Percentiles rank a stretch among this genome's conserved stretches.
Evolutionary conservation across 208 protist genomes (phyloP).

Genomic region (Crithidia mellificae): DNA sequence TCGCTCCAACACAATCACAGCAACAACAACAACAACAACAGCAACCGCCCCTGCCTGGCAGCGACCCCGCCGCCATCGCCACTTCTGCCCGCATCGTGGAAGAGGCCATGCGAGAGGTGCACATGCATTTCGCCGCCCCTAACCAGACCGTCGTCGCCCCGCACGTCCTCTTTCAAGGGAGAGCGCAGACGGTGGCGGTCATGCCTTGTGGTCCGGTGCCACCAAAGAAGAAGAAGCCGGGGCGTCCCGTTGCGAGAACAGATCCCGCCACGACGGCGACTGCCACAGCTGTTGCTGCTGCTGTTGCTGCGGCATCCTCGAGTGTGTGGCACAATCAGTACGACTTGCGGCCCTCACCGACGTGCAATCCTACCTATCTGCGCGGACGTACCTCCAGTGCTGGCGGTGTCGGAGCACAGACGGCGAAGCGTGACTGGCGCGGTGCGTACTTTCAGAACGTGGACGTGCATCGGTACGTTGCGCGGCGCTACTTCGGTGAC

Average conservation of each 20-base stretch:
- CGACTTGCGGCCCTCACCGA: conserved; percentile 61
- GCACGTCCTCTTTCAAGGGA: conserved; percentile 38
- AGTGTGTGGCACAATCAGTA: conserved; percentile 49
- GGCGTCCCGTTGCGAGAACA: neutral
- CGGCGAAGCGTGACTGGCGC: conserved; percentile 42
- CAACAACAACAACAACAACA: neutral
- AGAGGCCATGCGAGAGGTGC: conserved; percentile 13
- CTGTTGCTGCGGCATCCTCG: neutral
- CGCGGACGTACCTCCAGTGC: neutral
- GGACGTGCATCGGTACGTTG: conserved; percentile 83
- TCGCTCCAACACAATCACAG: neutral
- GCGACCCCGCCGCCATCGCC: neutral
- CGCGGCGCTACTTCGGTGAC: conserved; percentile 63
- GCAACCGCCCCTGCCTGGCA: neutral
- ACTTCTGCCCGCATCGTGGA: conserved; percentile 21
- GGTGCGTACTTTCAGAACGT: conserved; percentile 69
- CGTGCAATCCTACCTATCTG: conserved; percentile 18
- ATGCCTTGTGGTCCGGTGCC: conserved; percentile 28
- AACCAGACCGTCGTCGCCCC: conserved; percentile 36
- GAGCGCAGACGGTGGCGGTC: conserved; percentile 37
- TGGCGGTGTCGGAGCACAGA: neutral
- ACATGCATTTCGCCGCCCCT: conserved; percentile 17
- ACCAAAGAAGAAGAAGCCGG: conserved; percentile 6
- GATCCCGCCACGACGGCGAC: conserved; percentile 4
- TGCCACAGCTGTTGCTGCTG: neutral